Percentiles rank a stretch among this genome's conserved stretches.
phyloP scores from a whole-genome alignment of 1,284 basidiomycete species.

The Heliocybe sulcata region DNA sequence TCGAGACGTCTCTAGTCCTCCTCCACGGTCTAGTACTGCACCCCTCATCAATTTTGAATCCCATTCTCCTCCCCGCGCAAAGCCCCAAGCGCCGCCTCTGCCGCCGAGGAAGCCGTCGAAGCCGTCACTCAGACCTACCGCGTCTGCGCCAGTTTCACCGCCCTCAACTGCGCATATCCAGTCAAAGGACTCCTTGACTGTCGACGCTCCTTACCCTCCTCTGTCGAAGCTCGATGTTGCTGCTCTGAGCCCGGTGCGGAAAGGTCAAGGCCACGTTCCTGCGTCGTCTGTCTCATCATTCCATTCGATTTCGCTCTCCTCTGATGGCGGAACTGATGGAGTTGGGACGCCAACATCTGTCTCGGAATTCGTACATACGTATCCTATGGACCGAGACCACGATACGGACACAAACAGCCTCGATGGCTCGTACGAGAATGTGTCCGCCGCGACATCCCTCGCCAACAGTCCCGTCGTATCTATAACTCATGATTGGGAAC shows the following conservation, averaged over 20 bases:
- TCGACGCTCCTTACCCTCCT: constrained; percentile 54
- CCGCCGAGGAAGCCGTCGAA: constrained; percentile 61
- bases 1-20: not conserved
- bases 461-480: constrained; percentile 19
- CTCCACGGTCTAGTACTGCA: constrained; percentile 12
- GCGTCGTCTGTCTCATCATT: constrained; percentile 74
- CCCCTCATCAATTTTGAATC: constrained; percentile 55
- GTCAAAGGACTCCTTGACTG: constrained; percentile 35
- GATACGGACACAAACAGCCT: constrained; percentile 48
- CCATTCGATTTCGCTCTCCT: constrained; percentile 74
- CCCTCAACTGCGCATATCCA: constrained; percentile 3
- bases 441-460: constrained; percentile 11
- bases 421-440: constrained; percentile 65
- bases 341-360: constrained; percentile 32
- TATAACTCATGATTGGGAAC: constrained; percentile 21
- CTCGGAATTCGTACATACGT: constrained; percentile 36
- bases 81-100: constrained; percentile 40
- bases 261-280: constrained; percentile 37
- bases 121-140: constrained; percentile 35
- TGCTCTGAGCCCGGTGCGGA: constrained; percentile 11
- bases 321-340: constrained; percentile 45
- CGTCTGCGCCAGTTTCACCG: constrained; percentile 24
- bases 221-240: constrained; percentile 24
- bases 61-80: constrained; percentile 18
- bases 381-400: constrained; percentile 35